phyloP scores from a whole-genome alignment of 169 alveolate species.

The Pseudocohnilembus persalinus region DNA sequence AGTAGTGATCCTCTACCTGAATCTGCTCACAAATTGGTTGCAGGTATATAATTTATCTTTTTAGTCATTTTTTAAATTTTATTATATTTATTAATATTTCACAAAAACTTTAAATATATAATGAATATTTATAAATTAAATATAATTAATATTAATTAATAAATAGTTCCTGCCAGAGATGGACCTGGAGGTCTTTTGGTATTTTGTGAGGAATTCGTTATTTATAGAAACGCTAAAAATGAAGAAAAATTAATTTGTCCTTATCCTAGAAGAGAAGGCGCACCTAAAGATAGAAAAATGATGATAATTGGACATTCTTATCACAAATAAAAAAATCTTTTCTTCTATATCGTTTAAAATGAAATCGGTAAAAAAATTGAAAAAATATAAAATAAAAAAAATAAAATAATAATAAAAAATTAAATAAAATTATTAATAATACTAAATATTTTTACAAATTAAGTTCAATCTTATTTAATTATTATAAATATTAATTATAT shows the following conservation, averaged over 20 bases:
- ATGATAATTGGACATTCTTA: slow-evolving; percentile 89
- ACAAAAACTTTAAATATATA: too few relatives aligned
- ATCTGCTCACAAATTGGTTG: slow-evolving; percentile 91
- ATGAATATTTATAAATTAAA: too few relatives aligned
- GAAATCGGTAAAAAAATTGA: too few relatives aligned
- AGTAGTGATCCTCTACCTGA: slow-evolving; percentile 81
- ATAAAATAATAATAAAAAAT: too few relatives aligned
- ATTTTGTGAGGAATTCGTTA: slow-evolving; percentile 94
- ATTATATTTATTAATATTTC: too few relatives aligned
- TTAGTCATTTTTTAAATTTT: not conserved
- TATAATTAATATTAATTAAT: too few relatives aligned
- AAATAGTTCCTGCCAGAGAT: slow-evolving; percentile 92
- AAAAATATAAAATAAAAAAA: too few relatives aligned
- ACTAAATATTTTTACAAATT: too few relatives aligned
- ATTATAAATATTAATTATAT: too few relatives aligned
- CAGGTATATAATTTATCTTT: slow-evolving; percentile 45
- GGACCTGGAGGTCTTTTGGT: slow-evolving; percentile 99
- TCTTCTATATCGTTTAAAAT: slow-evolving; percentile 93
- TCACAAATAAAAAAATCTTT: slow-evolving; percentile 92
- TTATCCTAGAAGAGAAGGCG: slow-evolving; percentile 94
- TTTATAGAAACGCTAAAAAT: slow-evolving; percentile 90
- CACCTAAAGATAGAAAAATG: slow-evolving; percentile 82
- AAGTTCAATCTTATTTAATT: too few relatives aligned
- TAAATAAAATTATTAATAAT: too few relatives aligned
- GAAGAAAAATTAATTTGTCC: slow-evolving; percentile 93